A percentile compares a stretch with the other conserved stretches of the same genome.
Evolutionary conservation across 305 asterid genomes (phyloP).

Genomic region (Petunia hybrid): DNA sequence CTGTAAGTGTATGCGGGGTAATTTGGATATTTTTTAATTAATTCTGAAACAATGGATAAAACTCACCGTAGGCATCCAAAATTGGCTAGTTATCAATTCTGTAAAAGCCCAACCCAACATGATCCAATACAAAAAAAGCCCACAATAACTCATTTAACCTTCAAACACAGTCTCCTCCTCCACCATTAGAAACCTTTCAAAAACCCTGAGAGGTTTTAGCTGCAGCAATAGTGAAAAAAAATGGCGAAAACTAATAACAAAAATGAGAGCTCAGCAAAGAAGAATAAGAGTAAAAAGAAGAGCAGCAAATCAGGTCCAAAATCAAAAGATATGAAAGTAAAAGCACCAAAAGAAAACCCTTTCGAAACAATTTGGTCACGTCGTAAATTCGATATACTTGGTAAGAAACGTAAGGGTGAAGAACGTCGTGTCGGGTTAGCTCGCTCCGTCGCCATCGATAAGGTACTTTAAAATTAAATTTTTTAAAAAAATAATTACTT

Average conservation of each 20-base stretch:
- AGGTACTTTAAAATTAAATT: conserved; percentile 50
- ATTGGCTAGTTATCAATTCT: too few relatives aligned
- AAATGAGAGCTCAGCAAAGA: conserved; percentile 57
- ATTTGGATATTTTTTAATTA: too few relatives aligned
- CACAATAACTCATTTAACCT: background rate
- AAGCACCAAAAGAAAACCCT: conserved; percentile 66
- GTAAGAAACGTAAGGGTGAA: conserved; percentile 87
- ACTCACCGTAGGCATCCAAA: too few relatives aligned
- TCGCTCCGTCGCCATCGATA: conserved; percentile 81
- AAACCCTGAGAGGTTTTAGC: conserved; percentile 27
- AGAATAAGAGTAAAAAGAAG: conserved; percentile 50
- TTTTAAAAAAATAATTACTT: conserved; percentile 20
- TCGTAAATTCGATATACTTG: conserved; percentile 77
- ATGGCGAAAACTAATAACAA: conserved; percentile 53
- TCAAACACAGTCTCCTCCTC: background rate
- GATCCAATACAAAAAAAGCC: background rate
- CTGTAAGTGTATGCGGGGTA: too few relatives aligned
- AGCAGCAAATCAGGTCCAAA: conserved; percentile 56
- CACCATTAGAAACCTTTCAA: background rate
- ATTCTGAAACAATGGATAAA: too few relatives aligned
- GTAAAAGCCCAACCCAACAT: background rate
- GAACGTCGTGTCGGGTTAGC: conserved; percentile 86
- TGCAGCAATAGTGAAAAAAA: conserved; percentile 29
- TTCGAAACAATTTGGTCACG: conserved; percentile 94
- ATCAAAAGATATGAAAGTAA: conserved; percentile 63